Percentiles rank a stretch among this genome's conserved stretches.
These are phyloP conservation scores for Hypoxylon sp. DNA, from an alignment of 2,329 filamentous ascomycete genomes.

Conservation along the genomic window DNA sequence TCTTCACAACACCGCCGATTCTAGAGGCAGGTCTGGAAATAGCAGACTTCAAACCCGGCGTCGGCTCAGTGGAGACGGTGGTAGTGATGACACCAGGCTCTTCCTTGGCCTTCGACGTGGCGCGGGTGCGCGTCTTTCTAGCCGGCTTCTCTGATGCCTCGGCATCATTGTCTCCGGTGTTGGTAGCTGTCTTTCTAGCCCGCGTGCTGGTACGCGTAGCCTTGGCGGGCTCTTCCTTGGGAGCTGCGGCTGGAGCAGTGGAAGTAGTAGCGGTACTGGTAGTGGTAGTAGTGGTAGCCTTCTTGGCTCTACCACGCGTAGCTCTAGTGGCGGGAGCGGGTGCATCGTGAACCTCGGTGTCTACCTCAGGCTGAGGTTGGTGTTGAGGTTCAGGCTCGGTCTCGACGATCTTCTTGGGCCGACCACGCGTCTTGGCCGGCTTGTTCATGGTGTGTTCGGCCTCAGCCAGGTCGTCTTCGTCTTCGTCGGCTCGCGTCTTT, in stretches of 20 bases:
- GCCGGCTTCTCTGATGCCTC: slow-evolving; percentile 42
- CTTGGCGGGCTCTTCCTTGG: slow-evolving; percentile 43
- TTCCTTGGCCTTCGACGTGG: slow-evolving; percentile 50
- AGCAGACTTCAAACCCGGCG: slow-evolving; percentile 52
- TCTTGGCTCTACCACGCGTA: slow-evolving; percentile 56
- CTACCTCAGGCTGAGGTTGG: slow-evolving; percentile 37
- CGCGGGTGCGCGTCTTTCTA: slow-evolving; percentile 50
- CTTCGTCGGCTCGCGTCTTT: slow-evolving; percentile 64
- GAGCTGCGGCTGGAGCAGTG: slow-evolving; percentile 37
- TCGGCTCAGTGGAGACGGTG: slow-evolving; percentile 45
- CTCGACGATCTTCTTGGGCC: slow-evolving; percentile 54
- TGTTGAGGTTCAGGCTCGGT: slow-evolving; percentile 28
- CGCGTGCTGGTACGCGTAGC: slow-evolving; percentile 41
- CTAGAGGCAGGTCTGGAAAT: slow-evolving; percentile 45
- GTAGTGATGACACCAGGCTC: slow-evolving; percentile 51
- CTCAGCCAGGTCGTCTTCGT: slow-evolving; percentile 52
- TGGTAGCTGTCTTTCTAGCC: slow-evolving; percentile 41
- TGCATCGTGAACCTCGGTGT: slow-evolving; percentile 41
- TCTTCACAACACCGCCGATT: slow-evolving; percentile 52
- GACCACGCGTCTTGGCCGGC: slow-evolving; percentile 53
- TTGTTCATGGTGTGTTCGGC: slow-evolving; percentile 46
- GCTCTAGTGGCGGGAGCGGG: slow-evolving; percentile 43
- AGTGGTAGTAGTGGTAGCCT: slow-evolving; percentile 43
- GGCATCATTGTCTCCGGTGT: slow-evolving; percentile 37
- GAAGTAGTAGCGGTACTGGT: slow-evolving; percentile 38